Evolutionary conservation across 1,284 basidiomycete genomes (phyloP), one percentile per base, ranked within the genome.

Genomic region (Naganishia cerealis): DNA sequence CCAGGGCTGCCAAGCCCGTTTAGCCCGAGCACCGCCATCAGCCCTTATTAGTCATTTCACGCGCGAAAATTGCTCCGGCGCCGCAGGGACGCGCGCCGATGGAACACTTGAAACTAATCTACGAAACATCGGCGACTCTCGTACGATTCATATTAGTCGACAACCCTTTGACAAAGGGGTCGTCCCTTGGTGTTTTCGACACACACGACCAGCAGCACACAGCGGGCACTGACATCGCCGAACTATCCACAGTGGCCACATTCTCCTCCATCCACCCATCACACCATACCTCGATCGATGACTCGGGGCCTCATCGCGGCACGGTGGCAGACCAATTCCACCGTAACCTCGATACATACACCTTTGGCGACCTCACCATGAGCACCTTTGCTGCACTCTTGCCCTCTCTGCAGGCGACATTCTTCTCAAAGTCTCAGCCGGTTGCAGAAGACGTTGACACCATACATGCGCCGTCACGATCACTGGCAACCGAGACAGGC

Each of bases 341-440:
- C 21, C 40, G 7, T 24, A 10, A 33, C 29, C 29, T 33, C 29
- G 29, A 33, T 6, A 33, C 29, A 33, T 0, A 26, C 16, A 46
- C 58, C 29, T 5, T 61, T 46, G 58, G 48, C 4, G 29, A 61
- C 43, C 39, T 48, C 18, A 29, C 38, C 48, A 63, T 63, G 61
- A 63, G 61, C 39, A 63, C 61, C 3, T 63, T 63, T 42, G 61
- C 61, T 29, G 52, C 61, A 21, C 50, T 63, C 24, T 40, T 63
- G 50, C 61, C 61, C 4, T 63, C 61, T 3, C n/a, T 63, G 24
- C 61, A 63, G 24, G 13, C 50, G 9, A 50, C 50, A 21, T 63
- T 63, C 38, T 63, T 54, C 61, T 63, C 50, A n/a, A 63, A 50
- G 38, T 21, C 61, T 8, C 50, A 52, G n/a, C 50, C 38, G 16